A percentile compares a stretch with the other conserved stretches of the same genome.
Evolutionary conservation across 176 grass and related monocot species (phyloP).

Genomic region (Carex littledalei): DNA sequence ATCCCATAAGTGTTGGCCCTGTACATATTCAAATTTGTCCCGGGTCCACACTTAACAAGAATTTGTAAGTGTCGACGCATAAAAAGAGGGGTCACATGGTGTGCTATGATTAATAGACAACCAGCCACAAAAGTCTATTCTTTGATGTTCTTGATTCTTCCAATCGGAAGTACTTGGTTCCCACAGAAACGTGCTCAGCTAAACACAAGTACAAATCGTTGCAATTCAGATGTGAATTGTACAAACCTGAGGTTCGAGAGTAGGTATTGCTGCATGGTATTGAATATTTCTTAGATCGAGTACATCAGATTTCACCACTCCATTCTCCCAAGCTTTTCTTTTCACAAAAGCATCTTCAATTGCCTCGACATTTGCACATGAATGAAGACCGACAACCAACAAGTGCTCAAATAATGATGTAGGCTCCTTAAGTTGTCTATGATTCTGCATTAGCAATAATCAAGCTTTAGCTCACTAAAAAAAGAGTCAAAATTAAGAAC

Average conservation of each 20-base stretch:
- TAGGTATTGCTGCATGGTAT: constrained; percentile 55
- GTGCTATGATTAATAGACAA: not conserved
- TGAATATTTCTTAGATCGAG: constrained; percentile 63
- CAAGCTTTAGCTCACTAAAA: not conserved
- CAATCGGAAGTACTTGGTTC: not conserved
- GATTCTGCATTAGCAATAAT: constrained; percentile 44
- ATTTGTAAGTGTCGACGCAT: not conserved
- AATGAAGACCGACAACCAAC: constrained; percentile 88
- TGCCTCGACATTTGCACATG: constrained; percentile 76
- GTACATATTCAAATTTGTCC: not conserved
- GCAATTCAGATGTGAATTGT: constrained; percentile 18
- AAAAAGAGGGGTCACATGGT: not conserved
- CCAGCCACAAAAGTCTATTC: not conserved
- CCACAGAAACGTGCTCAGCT: not conserved
- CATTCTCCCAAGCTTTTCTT: constrained; percentile 80
- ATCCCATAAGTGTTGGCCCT: not conserved
- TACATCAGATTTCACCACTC: constrained; percentile 53
- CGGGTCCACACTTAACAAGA: not conserved
- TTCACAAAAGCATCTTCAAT: constrained; percentile 95
- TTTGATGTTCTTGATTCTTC: not conserved
- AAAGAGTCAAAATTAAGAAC: not conserved
- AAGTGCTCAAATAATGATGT: constrained; percentile 75
- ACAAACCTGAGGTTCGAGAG: constrained; percentile 87
- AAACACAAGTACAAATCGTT: not conserved
- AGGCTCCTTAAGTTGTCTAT: constrained; percentile 55